Evolutionary conservation across 2,329 filamentous ascomycete genomes (phyloP).

Genomic region (Pseudogymnoascus sp.): DNA sequence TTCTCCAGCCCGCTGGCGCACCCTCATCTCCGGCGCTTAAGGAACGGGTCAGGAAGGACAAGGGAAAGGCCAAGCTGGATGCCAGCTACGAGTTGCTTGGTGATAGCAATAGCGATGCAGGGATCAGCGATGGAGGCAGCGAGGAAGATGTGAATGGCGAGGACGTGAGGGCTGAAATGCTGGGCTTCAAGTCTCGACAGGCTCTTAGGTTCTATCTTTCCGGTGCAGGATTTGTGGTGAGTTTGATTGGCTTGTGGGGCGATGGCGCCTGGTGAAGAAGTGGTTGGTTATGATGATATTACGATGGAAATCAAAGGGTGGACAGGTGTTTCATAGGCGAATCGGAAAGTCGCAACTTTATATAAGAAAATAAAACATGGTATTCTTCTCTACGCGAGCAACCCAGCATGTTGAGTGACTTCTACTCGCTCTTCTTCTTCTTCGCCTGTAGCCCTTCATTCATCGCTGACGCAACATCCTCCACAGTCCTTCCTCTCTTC

Average conservation of each 20-base stretch:
- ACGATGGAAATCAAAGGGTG: conserved; percentile 1
- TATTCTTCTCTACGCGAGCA: neutral
- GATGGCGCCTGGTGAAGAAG: conserved; percentile 37
- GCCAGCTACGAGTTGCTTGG: conserved; percentile 63
- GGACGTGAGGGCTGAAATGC: conserved; percentile 48
- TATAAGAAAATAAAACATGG: conserved; percentile 4
- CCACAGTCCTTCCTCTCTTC: conserved; percentile 44
- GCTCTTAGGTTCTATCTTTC: conserved; percentile 45
- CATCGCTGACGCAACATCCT: conserved; percentile 46
- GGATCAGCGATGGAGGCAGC: conserved; percentile 40
- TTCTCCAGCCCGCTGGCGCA: conserved; percentile 21
- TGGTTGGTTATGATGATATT: neutral
- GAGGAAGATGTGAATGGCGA: conserved; percentile 48
- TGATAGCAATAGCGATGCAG: conserved; percentile 39
- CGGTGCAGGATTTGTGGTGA: conserved; percentile 50
- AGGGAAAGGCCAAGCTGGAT: conserved; percentile 42
- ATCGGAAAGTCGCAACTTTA: conserved; percentile 2
- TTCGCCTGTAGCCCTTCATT: conserved; percentile 36
- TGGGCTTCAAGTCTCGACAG: conserved; percentile 46
- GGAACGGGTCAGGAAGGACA: conserved; percentile 24
- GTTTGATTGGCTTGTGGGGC: conserved; percentile 58
- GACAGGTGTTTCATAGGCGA: conserved; percentile 3
- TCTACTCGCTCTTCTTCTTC: conserved; percentile 32
- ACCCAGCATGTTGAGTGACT: neutral
- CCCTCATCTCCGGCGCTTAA: conserved; percentile 12